A percentile compares a stretch with the other conserved stretches of the same genome.
Evolutionary conservation across 75 land plant species (phyloP).

Genomic region (Pinus tabuliformis): DNA sequence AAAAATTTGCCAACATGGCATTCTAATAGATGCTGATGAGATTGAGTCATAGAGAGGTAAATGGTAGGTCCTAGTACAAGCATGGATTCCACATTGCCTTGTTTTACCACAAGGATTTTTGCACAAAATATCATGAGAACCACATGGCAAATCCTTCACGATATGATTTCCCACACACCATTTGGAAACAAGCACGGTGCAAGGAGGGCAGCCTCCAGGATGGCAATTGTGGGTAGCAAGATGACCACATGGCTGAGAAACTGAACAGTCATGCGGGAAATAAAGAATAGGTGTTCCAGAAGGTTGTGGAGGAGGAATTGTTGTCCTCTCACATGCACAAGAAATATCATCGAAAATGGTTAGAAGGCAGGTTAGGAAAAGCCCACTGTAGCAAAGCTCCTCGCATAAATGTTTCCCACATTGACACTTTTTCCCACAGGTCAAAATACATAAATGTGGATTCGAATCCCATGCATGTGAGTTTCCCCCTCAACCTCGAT

Average conservation of each 20-base stretch:
- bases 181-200: slow-evolving; percentile 74
- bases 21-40: slow-evolving; percentile 15
- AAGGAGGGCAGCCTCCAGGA: slow-evolving; percentile 96
- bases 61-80: slow-evolving; percentile 83
- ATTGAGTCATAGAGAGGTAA: slow-evolving; percentile 69
- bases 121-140: slow-evolving; percentile 91
- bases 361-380: slow-evolving; percentile 89
- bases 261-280: slow-evolving; percentile 65
- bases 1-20: slow-evolving; percentile 87
- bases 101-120: slow-evolving; percentile 90
- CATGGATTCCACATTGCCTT: slow-evolving; percentile 94
- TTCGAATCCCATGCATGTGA: slow-evolving; percentile 43
- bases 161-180: slow-evolving; percentile 95
- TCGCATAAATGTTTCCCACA: slow-evolving; percentile 88
- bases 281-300: slow-evolving; percentile 91
- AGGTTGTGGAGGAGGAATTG: slow-evolving; percentile 92
- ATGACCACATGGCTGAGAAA: slow-evolving; percentile 96
- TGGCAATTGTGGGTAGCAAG: slow-evolving; percentile 80
- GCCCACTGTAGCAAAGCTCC: slow-evolving; percentile 85
- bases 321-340: slow-evolving; percentile 95
- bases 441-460: slow-evolving; percentile 74
- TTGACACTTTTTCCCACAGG: slow-evolving; percentile 83
- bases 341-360: slow-evolving; percentile 86
- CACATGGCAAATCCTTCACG: slow-evolving; percentile 86
- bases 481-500: not conserved